phyloP scores from a whole-genome alignment of 148 eudicot genomes.

The Rhododendron mucronatum region DNA sequence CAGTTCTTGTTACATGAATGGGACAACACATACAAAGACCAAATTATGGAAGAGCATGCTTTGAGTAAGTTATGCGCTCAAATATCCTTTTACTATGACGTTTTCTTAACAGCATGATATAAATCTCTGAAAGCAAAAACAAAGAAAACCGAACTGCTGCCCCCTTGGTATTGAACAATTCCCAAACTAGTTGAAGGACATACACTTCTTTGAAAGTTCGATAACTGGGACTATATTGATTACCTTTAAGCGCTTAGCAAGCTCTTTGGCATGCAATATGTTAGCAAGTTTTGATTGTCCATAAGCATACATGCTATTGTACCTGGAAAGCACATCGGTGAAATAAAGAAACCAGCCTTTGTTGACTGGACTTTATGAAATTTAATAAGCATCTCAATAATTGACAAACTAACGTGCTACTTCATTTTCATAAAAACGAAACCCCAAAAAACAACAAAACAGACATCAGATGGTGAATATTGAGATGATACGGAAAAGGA shows the following conservation, averaged over 20 bases:
- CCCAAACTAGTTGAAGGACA: background rate
- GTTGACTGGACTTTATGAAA: background rate
- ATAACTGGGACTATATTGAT: background rate
- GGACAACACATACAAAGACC: background rate
- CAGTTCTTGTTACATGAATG: background rate
- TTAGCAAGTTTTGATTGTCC: conserved; percentile 90
- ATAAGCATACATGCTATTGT: conserved; percentile 52
- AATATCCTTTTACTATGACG: no score
- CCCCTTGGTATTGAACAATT: background rate
- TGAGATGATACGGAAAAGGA: background rate
- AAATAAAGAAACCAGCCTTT: background rate
- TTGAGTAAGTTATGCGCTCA: background rate
- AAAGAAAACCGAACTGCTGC: background rate
- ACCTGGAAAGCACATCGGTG: conserved; percentile 42
- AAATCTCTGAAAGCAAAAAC: background rate
- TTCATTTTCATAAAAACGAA: background rate
- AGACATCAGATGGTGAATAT: background rate
- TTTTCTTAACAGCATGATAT: background rate
- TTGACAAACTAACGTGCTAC: background rate
- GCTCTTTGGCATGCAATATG: conserved; percentile 67
- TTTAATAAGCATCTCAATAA: background rate
- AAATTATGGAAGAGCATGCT: background rate
- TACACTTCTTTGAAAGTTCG: background rate
- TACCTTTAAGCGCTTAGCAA: conserved; percentile 67
- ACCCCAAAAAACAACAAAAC: background rate